phyloP scores from a whole-genome alignment of 768 basidiomycete genomes.

The Rhodosporidiobolus odoratus region DNA sequence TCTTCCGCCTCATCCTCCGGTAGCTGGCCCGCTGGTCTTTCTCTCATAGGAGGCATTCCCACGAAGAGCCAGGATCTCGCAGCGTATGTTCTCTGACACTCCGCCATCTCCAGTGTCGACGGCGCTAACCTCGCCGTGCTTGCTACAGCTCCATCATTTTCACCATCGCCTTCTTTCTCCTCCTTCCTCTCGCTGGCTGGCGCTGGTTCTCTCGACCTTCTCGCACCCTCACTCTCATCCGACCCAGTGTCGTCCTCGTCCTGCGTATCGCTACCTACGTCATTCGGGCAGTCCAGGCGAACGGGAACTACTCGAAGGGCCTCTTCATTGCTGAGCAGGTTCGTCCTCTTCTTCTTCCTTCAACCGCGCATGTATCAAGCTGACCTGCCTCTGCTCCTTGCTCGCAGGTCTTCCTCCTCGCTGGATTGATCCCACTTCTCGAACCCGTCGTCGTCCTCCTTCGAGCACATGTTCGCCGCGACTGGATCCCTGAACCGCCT shows the following conservation, averaged over 20 bases:
- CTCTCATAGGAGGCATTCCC: not conserved
- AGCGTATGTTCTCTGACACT: too few relatives aligned
- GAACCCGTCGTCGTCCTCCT: not conserved
- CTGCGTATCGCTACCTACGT: conserved; percentile 22
- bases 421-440: not conserved
- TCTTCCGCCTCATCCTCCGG: too few relatives aligned
- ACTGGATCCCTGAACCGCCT: not conserved
- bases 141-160: not conserved
- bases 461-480: not conserved
- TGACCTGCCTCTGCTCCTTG: too few relatives aligned
- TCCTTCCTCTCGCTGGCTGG: not conserved
- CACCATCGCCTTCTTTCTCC: not conserved
- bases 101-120: too few relatives aligned
- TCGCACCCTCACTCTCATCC: conserved; percentile 2
- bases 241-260: conserved; percentile 1
- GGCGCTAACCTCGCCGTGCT: too few relatives aligned
- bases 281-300: conserved; percentile 40
- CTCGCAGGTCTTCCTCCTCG: conserved; percentile 3
- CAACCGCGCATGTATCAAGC: not conserved
- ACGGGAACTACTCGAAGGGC: conserved; percentile 29
- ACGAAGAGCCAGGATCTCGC: not conserved
- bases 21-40: not conserved
- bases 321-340: conserved; percentile 21
- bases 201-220: not conserved
- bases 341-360: not conserved